Evolutionary conservation across 1,284 basidiomycete genomes (phyloP).

Genomic region (Psilocybe mexicana): DNA sequence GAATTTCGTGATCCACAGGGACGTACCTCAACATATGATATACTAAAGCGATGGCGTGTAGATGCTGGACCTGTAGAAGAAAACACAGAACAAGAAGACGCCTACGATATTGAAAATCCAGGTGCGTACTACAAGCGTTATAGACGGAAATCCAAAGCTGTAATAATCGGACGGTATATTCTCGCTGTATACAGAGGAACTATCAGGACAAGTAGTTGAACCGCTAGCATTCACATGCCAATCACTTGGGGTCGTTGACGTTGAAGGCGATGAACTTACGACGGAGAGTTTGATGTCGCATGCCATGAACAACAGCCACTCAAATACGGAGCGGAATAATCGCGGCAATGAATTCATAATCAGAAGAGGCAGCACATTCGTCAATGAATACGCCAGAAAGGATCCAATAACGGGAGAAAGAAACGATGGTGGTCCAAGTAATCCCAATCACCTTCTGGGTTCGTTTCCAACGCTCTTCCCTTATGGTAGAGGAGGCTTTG

Average conservation of each 20-base stretch:
- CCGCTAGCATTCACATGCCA: constrained; percentile 12
- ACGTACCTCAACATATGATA: too few relatives aligned
- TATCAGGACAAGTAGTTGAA: neutral
- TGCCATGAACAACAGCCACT: constrained; percentile 16
- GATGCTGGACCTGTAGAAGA: too few relatives aligned
- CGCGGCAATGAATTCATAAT: constrained; percentile 13
- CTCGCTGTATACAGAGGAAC: too few relatives aligned
- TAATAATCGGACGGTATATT: too few relatives aligned
- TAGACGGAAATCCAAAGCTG: too few relatives aligned
- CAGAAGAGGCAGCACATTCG: constrained; percentile 18
- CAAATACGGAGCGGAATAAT: neutral
- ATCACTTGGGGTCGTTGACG: constrained; percentile 22
- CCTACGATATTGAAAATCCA: too few relatives aligned
- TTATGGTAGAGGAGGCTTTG: constrained; percentile 40
- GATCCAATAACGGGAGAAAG: constrained; percentile 9
- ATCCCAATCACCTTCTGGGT: constrained; percentile 29
- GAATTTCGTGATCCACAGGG: too few relatives aligned
- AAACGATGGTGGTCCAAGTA: constrained; percentile 12
- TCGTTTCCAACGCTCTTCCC: constrained; percentile 34
- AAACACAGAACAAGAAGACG: too few relatives aligned
- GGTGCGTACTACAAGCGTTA: too few relatives aligned
- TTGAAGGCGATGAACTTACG: constrained; percentile 14
- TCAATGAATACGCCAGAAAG: constrained; percentile 25
- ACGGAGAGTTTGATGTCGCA: constrained; percentile 19
- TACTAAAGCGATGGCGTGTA: too few relatives aligned